Base-by-base conservation (phyloP, 257 asterid genomes). In the Fraxinus quadrangulata region DNA sequence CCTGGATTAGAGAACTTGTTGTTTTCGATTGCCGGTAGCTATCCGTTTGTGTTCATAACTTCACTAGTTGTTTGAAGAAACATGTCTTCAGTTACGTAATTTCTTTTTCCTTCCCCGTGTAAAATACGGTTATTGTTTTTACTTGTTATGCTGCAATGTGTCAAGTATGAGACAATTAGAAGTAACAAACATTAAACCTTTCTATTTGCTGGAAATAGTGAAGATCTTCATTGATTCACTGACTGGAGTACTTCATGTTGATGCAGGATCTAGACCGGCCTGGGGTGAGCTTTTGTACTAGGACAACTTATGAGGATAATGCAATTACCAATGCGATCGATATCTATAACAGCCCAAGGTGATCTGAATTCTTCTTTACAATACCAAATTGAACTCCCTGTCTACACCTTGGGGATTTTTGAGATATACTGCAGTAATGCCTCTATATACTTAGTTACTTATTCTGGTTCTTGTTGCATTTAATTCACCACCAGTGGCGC, bases 271-370 rank as follows among this genome's bases (percentile, higher is more conserved):
- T 90, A 21, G 88, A 90, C 82, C 86, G 86, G 23, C 91, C 91
- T 42, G 94, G 94, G 80, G 87, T 90, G 73, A 86, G 84, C 75
- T 90, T 84, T 81, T 90, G 94, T 79, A 81, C 84, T 37, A 86
- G 91, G 88, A 90, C 94, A 75, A 90, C 94, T 67, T 90, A 88
- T 83, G 92, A 88, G 76, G 92, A 88, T 74, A 88, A 88, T 78
- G 92, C 92, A 33, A 86, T 88, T 71, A 88, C 90, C 34, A 88
- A 88, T 78, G 92, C 89, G 21, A 81, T 88, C 13, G 92, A 88
- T 75, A 88, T 88, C 49, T 88, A 86, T 83, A 87, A 83, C 77
- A 80, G 81, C 79, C 90, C 83, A 70, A 86, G 92, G 92, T 86
- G 56, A 66, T 76, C 74, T 66, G 72, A 74, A 75, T 72, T 77